A percentile compares a stretch with the other conserved stretches of the same genome.
phyloP scores from a whole-genome alignment of 208 protist species.

The Trypanosomatidae sp. region DNA sequence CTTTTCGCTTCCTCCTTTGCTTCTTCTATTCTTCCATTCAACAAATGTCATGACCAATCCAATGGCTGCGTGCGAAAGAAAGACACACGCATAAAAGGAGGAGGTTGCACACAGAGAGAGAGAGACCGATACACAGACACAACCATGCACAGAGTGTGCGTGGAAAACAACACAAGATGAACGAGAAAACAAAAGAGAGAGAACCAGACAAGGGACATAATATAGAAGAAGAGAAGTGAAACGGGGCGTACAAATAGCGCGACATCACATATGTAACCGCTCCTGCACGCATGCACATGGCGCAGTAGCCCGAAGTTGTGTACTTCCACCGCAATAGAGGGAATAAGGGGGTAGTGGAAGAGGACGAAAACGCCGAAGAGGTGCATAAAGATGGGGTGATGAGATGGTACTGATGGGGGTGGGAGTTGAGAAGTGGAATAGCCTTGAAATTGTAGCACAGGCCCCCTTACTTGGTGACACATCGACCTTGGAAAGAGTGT shows the following conservation, averaged over 20 bases:
- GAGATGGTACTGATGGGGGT: neutral
- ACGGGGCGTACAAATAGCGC: neutral
- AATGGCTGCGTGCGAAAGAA: neutral
- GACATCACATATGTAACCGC: neutral
- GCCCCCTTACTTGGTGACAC: neutral
- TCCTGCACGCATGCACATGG: neutral
- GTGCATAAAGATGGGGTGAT: neutral
- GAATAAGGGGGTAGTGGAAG: neutral
- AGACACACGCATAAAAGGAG: neutral
- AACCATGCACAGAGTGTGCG: neutral
- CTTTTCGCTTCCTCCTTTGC: neutral
- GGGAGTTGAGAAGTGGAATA: neutral
- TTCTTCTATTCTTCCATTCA: neutral
- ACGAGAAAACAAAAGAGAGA: neutral
- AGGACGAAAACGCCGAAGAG: neutral
- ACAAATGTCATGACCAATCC: neutral
- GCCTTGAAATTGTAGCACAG: neutral
- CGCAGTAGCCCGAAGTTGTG: neutral
- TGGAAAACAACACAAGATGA: neutral
- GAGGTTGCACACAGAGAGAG: neutral
- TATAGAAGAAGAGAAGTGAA: neutral
- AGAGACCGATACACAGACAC: conserved; percentile 6
- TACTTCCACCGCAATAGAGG: neutral
- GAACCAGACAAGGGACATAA: conserved; percentile 5
- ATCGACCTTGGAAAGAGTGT: neutral